phyloP scores from a whole-genome alignment of 1,284 basidiomycete species.

The Ceratobasidium sp. region DNA sequence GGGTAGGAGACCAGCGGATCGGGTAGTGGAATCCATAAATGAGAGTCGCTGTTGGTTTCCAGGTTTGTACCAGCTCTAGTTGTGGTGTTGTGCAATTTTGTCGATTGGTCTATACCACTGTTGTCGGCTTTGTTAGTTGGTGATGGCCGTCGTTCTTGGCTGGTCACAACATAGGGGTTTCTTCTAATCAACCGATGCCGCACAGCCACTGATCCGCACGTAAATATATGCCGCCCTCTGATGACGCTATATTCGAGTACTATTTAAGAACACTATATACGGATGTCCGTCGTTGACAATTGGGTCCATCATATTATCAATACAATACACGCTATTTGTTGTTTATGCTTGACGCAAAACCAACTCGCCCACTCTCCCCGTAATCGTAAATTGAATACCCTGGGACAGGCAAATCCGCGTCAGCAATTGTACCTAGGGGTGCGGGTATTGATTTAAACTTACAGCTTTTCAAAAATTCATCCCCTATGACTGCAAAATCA shows the following conservation, averaged over 20 bases:
- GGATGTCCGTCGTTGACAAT: too few relatives aligned
- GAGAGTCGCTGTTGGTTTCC: not conserved
- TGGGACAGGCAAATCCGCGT: constrained; percentile 43
- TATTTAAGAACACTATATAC: too few relatives aligned
- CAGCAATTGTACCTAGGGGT: constrained; percentile 9
- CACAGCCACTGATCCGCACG: constrained; percentile 15
- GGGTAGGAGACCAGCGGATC: not conserved
- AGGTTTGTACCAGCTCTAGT: not conserved
- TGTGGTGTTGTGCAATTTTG: not conserved
- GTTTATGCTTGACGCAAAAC: constrained; percentile 66
- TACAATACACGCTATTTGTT: constrained; percentile 46
- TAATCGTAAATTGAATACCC: constrained; percentile 70
- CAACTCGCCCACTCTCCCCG: constrained; percentile 60
- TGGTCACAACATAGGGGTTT: constrained; percentile 1
- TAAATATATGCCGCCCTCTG: not conserved
- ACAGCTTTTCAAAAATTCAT: constrained; percentile 76
- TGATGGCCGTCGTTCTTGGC: not conserved
- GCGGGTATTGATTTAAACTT: constrained; percentile 44
- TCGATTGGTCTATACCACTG: not conserved
- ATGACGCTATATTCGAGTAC: not conserved
- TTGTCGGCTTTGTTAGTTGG: not conserved
- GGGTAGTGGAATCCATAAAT: not conserved
- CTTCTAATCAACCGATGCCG: not conserved
- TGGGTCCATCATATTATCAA: not conserved
- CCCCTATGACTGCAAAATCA: constrained; percentile 70